Evolutionary conservation across 768 basidiomycete genomes (phyloP).

Genomic region (Gymnopilus junonius): DNA sequence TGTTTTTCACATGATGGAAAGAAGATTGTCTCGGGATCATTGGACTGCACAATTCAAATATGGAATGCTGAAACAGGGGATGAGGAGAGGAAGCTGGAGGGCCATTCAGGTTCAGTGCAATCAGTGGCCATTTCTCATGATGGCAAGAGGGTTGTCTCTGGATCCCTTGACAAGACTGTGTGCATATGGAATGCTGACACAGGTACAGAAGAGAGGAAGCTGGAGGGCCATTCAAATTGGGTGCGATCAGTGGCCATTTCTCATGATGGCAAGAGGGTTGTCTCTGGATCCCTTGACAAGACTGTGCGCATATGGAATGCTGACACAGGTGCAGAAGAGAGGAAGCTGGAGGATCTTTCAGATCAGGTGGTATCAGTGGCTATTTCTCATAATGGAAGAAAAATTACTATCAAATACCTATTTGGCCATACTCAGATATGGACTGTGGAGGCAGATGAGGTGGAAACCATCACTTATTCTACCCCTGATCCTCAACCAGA

Average conservation of each 20-base stretch:
- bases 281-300: slow-evolving; percentile 20
- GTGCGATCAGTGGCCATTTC: slow-evolving; percentile 27
- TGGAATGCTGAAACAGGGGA: slow-evolving; percentile 24
- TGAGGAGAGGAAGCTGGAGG: slow-evolving; percentile 7
- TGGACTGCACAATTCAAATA: slow-evolving; percentile 16
- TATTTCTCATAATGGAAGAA: neutral
- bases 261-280: slow-evolving; percentile 18
- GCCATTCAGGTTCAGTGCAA: slow-evolving; percentile 14
- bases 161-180: slow-evolving; percentile 15
- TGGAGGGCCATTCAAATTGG: slow-evolving; percentile 14
- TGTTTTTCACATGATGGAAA: slow-evolving; percentile 26
- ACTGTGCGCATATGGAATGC: slow-evolving; percentile 26
- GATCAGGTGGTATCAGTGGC: neutral
- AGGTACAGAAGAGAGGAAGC: slow-evolving; percentile 6
- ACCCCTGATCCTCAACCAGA: neutral
- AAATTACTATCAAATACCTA: neutral
- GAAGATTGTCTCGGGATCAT: slow-evolving; percentile 20
- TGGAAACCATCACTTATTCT: too few relatives aligned
- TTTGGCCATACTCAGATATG: neutral
- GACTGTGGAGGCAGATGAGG: neutral
- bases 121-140: slow-evolving; percentile 27
- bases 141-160: slow-evolving; percentile 20
- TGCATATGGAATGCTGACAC: slow-evolving; percentile 25
- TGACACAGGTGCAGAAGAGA: slow-evolving; percentile 13
- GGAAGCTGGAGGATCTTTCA: slow-evolving; percentile 5